Evolutionary conservation across 1,139 yeast genomes (phyloP).

Genomic region (Petasospora rhodanensis): DNA sequence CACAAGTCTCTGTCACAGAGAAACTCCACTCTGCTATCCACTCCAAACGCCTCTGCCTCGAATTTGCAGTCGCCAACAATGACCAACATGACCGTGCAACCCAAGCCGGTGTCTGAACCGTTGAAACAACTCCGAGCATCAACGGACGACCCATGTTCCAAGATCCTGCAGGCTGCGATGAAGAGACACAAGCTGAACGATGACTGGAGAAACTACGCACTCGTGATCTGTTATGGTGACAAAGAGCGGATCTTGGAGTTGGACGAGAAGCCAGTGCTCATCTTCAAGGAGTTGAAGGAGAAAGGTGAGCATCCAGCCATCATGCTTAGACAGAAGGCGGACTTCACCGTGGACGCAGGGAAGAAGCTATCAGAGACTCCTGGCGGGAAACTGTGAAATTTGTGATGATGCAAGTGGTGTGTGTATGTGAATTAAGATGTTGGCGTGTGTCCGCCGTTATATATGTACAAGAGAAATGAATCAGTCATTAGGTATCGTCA

Average conservation of each 20-base stretch:
- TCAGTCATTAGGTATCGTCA: no score
- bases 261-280: conserved; percentile 83
- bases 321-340: conserved; percentile 64
- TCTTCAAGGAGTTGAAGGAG: conserved; percentile 85
- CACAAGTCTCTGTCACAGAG: conserved; percentile 15
- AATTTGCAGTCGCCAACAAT: conserved; percentile 7
- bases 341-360: conserved; percentile 10
- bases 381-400: conserved; percentile 8
- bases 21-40: conserved; percentile 8
- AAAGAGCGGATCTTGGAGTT: conserved; percentile 79
- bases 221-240: conserved; percentile 88
- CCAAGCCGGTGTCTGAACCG: conserved; percentile 49
- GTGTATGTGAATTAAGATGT: no score
- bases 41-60: conserved; percentile 4
- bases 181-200: conserved; percentile 75
- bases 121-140: conserved; percentile 83
- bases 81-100: conserved; percentile 11
- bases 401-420: no score
- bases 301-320: conserved; percentile 88
- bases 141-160: conserved; percentile 88
- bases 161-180: conserved; percentile 86
- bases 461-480: no score
- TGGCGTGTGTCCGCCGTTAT: no score
- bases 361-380: conserved; percentile 11
- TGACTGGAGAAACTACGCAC: conserved; percentile 86